These are phyloP conservation scores for Mrakia gelida DNA, from an alignment of 768 basidiomycete genomes.

Conservation along the genomic window DNA sequence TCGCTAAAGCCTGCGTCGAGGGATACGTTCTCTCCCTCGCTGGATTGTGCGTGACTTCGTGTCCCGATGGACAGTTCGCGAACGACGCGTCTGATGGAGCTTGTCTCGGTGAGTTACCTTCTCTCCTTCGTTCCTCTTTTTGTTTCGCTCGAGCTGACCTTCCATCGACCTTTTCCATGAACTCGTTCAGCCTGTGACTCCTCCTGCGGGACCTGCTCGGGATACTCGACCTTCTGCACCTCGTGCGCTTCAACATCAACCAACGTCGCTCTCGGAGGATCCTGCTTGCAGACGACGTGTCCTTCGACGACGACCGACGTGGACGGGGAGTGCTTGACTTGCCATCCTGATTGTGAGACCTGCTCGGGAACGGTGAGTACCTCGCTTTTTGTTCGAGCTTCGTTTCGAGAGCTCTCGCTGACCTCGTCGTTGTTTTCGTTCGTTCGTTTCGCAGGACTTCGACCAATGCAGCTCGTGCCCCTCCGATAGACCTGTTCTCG, in stretches of 20 bases:
- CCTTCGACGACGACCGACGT: conserved; percentile 67
- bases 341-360: conserved; percentile 80
- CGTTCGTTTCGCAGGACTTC: conserved; percentile 50
- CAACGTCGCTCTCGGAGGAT: conserved; percentile 64
- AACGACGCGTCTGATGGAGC: conserved; percentile 67
- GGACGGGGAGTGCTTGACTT: conserved; percentile 62
- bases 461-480: conserved; percentile 73
- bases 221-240: conserved; percentile 64
- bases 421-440: neutral
- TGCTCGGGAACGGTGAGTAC: conserved; percentile 59
- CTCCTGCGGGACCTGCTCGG: conserved; percentile 67
- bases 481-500: conserved; percentile 63
- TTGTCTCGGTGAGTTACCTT: conserved; percentile 60
- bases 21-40: conserved; percentile 63
- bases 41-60: conserved; percentile 64
- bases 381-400: no score
- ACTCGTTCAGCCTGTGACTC: conserved; percentile 59
- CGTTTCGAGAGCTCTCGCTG: neutral
- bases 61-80: conserved; percentile 69
- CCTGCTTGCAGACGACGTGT: conserved; percentile 65
- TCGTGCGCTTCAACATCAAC: conserved; percentile 57
- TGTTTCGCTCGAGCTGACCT: neutral
- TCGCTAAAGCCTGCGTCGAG: conserved; percentile 74
- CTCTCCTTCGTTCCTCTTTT: neutral
- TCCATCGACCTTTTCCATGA: conserved; percentile 28